Base-by-base conservation (phyloP, 257 asterid genomes). In the Penstemon eatonii region DNA sequence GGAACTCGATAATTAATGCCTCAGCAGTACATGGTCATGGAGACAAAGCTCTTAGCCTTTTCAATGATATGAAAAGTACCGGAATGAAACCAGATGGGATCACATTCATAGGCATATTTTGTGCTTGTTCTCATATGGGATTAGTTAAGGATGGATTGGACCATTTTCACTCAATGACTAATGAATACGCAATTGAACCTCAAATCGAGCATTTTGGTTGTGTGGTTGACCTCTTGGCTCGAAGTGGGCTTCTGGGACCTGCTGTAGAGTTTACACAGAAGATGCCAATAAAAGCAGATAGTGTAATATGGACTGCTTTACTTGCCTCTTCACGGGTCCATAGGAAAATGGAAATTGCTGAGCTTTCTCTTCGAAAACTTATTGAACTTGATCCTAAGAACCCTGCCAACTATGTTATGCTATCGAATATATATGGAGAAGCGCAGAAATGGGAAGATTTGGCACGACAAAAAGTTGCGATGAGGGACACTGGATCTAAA, bases 81-180 rank as follows among this genome's bases (percentile, higher is more conserved):
- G 86, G 91, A 63, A 87, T 76, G 55, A 80, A 76, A 70, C 92
- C 96, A 7, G 96, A 92, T 51, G 89, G 89, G 51, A 78, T 90
- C 73, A 88, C 96, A 47, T 92, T 78, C 72, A 66, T 86, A 7
- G 96, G 97, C 50, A 72, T 90, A 56, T 41, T 90, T 4, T 76
- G 82, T 74, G 97, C 98, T 49, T 92, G 97, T 81, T 85, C 95
- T 59, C 97, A 88, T 55, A 75, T 88, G 89, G 97, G 98, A 7
- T 68, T 86, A n/a, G 89, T 90, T 45, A 63, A 77, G 59, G 86
- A 83, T 1, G 97, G 96, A 42, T 75, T 90, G 40, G 33, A 56
- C 25, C 76, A 80, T 82, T 90, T 88, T 61, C 70, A 74, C 46
- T 81, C 81, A 0, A 88, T 93, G 98, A 78, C 5, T 3, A 66